Evolutionary conservation across 2,329 filamentous ascomycete genomes (phyloP), one percentile per base, ranked within the genome.

Genomic region (Colletotrichum sp.): DNA sequence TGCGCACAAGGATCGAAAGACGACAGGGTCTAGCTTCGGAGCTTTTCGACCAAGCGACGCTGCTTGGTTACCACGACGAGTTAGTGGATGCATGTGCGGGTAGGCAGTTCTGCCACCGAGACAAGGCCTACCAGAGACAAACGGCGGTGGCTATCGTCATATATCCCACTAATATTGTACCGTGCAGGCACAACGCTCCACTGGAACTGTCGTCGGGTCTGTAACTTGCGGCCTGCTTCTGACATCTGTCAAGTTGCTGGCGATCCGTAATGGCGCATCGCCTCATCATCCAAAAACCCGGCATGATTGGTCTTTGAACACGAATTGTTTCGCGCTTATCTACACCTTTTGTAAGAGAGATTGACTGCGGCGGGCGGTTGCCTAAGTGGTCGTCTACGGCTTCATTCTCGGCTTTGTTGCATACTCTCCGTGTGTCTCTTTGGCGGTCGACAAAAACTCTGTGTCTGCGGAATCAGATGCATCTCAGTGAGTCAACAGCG

Each of bases 211-310:
- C 26, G 63, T 44, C 26, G n/a, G 57, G 57, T 30, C 39, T 73
- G 32, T 39, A 39, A 26, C 44, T 44, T 28, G 6, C 21, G 52
- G 55, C 60, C 68, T 72, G 68, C 28, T 52, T 72, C 30, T 75
- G 72, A 63, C 69, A 72, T 55, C 62, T 75, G 72, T 75, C 72
- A 74, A 32, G 28, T 59, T 32, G 63, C 32, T 32, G 52, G 21
- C 12, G 68, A 71, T 71, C 49, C 36, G 52, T 57, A 62, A 39
- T 55, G 69, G 69, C 55, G 72, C 30, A 36, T 49, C 39, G 15
- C n/a, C 10, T 72, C 24, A 24, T 52, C 21, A n/a, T 34, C 44
- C 12, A 67, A 4, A 49, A 21, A 49, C 44, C 13, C 26, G n/a
- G 39, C 52, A 30, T 57, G 44, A 67, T 67, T 57, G 52, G 52